These are phyloP conservation scores for Sporormia fimetaria DNA, from an alignment of 495 filamentous ascomycete species.

Conservation along the genomic window DNA sequence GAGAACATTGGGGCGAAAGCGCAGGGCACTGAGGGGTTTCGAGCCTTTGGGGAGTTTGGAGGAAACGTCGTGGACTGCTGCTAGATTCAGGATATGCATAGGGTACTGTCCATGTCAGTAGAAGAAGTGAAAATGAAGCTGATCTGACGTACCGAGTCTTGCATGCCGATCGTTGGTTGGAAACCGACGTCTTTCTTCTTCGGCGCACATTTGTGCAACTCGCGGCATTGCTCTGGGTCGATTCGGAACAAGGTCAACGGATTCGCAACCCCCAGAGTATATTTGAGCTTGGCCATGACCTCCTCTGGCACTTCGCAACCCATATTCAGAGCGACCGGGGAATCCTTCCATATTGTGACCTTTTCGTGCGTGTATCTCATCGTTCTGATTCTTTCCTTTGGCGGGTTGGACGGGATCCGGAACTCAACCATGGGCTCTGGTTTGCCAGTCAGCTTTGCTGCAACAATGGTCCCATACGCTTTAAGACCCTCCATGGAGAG, in stretches of 20 bases:
- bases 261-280: constrained; percentile 52
- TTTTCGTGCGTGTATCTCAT: constrained; percentile 48
- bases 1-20: constrained; percentile 81
- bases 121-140: not conserved
- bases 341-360: constrained; percentile 74
- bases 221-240: constrained; percentile 46
- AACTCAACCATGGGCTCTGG: constrained; percentile 34
- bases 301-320: constrained; percentile 40
- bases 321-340: constrained; percentile 39
- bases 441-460: constrained; percentile 11
- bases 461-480: constrained; percentile 22
- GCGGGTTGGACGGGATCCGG: constrained; percentile 54
- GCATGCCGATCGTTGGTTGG: constrained; percentile 67
- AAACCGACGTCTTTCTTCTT: constrained; percentile 56
- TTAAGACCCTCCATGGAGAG: constrained; percentile 22
- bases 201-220: constrained; percentile 69
- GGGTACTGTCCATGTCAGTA: constrained; percentile 48
- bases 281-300: constrained; percentile 38
- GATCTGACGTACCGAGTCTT: constrained; percentile 55
- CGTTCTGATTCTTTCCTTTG: constrained; percentile 38
- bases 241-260: constrained; percentile 62
- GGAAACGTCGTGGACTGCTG: constrained; percentile 55
- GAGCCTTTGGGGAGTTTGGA: constrained; percentile 17
- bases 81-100: constrained; percentile 65
- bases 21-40: constrained; percentile 46